phyloP scores from a whole-genome alignment of 257 asterid species.

The Przewalskia tangutica region DNA sequence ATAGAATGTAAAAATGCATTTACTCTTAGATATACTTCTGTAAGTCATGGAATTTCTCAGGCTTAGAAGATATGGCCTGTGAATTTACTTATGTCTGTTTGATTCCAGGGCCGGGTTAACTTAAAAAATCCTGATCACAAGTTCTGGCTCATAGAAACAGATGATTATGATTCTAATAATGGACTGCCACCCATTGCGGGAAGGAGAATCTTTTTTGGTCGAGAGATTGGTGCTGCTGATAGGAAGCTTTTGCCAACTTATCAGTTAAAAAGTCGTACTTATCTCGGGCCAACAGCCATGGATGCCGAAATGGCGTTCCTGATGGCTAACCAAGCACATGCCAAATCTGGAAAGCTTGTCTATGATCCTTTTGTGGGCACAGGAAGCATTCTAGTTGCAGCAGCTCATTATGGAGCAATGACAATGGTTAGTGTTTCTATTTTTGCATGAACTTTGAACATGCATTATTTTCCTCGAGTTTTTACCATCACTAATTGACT shows the following conservation, averaged over 20 bases:
- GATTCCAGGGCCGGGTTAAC: slow-evolving; percentile 74
- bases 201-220: slow-evolving; percentile 74
- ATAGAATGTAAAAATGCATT: background rate
- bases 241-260: slow-evolving; percentile 87
- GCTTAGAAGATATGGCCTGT: background rate
- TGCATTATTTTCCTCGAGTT: background rate
- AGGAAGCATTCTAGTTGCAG: slow-evolving; percentile 91
- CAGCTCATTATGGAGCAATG: slow-evolving; percentile 98
- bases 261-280: slow-evolving; percentile 90
- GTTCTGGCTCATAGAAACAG: slow-evolving; percentile 78
- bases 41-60: background rate
- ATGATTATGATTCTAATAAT: slow-evolving; percentile 55
- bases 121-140: slow-evolving; percentile 65
- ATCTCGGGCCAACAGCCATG: slow-evolving; percentile 99
- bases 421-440: slow-evolving; percentile 65
- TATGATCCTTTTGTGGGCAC: slow-evolving; percentile 99
- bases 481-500: slow-evolving; percentile 26
- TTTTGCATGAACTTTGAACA: slow-evolving; percentile 1
- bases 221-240: slow-evolving; percentile 77
- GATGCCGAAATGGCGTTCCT: slow-evolving; percentile 99
- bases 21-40: background rate
- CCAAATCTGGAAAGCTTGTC: slow-evolving; percentile 71
- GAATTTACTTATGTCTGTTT: background rate
- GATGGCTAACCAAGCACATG: slow-evolving; percentile 98
- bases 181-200: slow-evolving; percentile 80